Conservation (phyloP, 768 basidiomycete species). For the Hericium erinaceus region DNA sequence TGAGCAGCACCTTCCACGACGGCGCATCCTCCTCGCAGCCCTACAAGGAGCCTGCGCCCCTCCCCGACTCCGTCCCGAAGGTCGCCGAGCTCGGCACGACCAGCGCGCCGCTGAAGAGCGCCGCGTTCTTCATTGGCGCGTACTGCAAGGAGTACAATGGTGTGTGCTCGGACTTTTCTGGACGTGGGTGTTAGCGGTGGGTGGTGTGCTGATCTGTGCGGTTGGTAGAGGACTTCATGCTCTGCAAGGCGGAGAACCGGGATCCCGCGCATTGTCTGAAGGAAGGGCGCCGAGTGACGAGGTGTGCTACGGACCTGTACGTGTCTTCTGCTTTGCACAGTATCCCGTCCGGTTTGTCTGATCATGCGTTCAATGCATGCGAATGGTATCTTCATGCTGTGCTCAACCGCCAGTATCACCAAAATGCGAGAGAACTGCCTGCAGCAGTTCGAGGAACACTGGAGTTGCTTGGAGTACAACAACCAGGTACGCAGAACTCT, state of each 20-base stretch:
- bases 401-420: slow-evolving; percentile 48
- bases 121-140: slow-evolving; percentile 93
- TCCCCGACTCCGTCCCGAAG: slow-evolving; percentile 59
- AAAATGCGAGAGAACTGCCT: slow-evolving; percentile 93
- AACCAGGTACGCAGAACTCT: slow-evolving; percentile 67
- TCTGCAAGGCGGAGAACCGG: slow-evolving; percentile 89
- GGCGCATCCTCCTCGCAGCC: slow-evolving; percentile 37
- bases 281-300: slow-evolving; percentile 91
- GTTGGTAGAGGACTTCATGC: slow-evolving; percentile 82
- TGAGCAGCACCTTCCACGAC: slow-evolving; percentile 47
- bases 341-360: too few relatives aligned
- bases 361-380: not conserved
- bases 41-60: slow-evolving; percentile 57
- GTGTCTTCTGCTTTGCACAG: slow-evolving; percentile 23
- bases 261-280: slow-evolving; percentile 90
- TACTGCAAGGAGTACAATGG: slow-evolving; percentile 97
- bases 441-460: slow-evolving; percentile 81
- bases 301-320: slow-evolving; percentile 91
- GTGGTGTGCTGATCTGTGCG: not conserved
- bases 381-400: not conserved
- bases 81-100: slow-evolving; percentile 85
- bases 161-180: slow-evolving; percentile 27
- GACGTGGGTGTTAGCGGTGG: not conserved
- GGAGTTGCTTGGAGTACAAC: slow-evolving; percentile 88
- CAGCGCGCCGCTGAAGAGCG: slow-evolving; percentile 90